A percentile compares a stretch with the other conserved stretches of the same genome.
Evolutionary conservation across 176 grass and related monocot genomes (phyloP).

Genomic region (Carex myosuroides): DNA sequence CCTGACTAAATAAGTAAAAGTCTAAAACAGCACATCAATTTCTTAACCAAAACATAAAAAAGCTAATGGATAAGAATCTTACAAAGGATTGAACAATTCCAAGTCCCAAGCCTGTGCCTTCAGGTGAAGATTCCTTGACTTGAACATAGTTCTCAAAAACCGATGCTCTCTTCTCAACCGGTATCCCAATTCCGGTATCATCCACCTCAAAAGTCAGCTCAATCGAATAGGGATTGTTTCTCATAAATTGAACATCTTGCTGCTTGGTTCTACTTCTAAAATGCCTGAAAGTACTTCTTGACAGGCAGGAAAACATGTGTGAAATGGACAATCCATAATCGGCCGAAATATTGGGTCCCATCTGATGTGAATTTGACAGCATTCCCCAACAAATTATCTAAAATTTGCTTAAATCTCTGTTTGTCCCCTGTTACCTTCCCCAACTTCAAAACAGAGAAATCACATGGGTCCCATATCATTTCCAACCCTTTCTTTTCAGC

Average conservation of each 20-base stretch:
- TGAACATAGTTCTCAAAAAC: slow-evolving; percentile 87
- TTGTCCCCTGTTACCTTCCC: slow-evolving; percentile 36
- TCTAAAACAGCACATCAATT: neutral
- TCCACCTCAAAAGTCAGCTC: slow-evolving; percentile 74
- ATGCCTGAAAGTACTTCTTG: neutral
- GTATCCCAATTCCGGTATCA: slow-evolving; percentile 67
- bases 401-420: slow-evolving; percentile 50
- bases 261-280: neutral
- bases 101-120: slow-evolving; percentile 78
- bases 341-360: slow-evolving; percentile 23
- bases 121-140: slow-evolving; percentile 48
- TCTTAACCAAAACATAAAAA: neutral
- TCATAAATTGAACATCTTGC: neutral
- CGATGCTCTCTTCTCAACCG: slow-evolving; percentile 53
- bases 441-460: slow-evolving; percentile 49
- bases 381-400: slow-evolving; percentile 77
- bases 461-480: slow-evolving; percentile 80
- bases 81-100: slow-evolving; percentile 93
- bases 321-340: slow-evolving; percentile 20
- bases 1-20: neutral
- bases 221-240: slow-evolving; percentile 27
- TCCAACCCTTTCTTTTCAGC: slow-evolving; percentile 46
- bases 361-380: slow-evolving; percentile 71
- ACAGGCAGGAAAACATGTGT: neutral
- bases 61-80: neutral